phyloP scores from a whole-genome alignment of 345 rosid genomes.

The Chamaenerion angustifolium region DNA sequence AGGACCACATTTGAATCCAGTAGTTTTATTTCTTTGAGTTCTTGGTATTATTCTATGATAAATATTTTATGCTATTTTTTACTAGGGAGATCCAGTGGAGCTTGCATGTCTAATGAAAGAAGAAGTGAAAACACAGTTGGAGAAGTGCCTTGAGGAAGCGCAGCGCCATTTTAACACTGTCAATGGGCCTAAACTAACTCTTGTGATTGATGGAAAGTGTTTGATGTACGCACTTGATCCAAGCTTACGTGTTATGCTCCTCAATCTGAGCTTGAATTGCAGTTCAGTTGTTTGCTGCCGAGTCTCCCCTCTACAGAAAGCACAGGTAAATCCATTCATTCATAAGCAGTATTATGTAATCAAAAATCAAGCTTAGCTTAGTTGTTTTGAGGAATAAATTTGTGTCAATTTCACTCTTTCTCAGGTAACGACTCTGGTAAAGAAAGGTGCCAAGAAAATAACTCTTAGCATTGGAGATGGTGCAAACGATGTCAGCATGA shows the following conservation, averaged over 20 bases:
- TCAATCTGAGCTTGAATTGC: constrained; percentile 92
- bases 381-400: background rate
- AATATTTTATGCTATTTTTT: background rate
- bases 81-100: constrained; percentile 89
- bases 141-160: constrained; percentile 74
- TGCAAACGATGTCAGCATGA: constrained; percentile 99
- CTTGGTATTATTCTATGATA: constrained; percentile 1
- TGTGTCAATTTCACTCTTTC: background rate
- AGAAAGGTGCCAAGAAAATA: constrained; percentile 91
- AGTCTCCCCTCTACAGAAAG: constrained; percentile 98
- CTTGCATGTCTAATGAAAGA: constrained; percentile 74
- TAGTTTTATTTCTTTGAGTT: constrained; percentile 3
- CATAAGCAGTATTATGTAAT: too few relatives aligned
- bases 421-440: constrained; percentile 91
- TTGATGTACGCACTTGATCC: constrained; percentile 95
- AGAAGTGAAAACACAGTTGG: constrained; percentile 69
- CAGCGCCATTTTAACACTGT: constrained; percentile 36
- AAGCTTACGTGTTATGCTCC: constrained; percentile 62
- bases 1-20: constrained; percentile 11
- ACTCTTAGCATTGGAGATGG: constrained; percentile 99
- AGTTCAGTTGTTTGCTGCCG: constrained; percentile 96
- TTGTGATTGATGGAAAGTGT: constrained; percentile 93
- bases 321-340: constrained; percentile 46
- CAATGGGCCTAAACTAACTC: constrained; percentile 73
- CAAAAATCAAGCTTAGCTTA: too few relatives aligned